Evolutionary conservation across 805 yeast species (phyloP).

Genomic region (Hanseniaspora hatyaiensis): DNA sequence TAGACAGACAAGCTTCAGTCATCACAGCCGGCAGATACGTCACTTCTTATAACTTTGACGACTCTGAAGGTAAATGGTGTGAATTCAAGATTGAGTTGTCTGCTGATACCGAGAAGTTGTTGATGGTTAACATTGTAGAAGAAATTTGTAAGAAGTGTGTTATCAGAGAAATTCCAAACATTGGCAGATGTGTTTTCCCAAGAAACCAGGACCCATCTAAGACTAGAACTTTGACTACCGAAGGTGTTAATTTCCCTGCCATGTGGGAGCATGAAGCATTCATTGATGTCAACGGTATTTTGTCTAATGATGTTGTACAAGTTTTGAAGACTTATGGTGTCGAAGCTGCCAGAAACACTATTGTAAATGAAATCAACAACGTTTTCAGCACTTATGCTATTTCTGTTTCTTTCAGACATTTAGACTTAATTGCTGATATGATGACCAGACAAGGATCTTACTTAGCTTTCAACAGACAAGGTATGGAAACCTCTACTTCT

Average conservation of each 20-base stretch:
- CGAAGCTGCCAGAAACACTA: constrained; percentile 96
- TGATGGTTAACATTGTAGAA: constrained; percentile 95
- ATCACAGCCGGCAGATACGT: constrained; percentile 61
- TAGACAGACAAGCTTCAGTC: constrained; percentile 76
- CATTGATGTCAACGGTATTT: constrained; percentile 76
- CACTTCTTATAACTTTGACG: constrained; percentile 80
- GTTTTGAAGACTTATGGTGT: constrained; percentile 90
- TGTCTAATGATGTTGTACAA: constrained; percentile 86
- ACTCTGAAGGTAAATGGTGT: constrained; percentile 81
- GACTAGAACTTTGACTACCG: constrained; percentile 74
- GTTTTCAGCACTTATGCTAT: constrained; percentile 96
- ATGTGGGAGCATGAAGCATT: constrained; percentile 98
- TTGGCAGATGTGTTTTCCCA: constrained; percentile 89
- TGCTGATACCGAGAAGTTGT: constrained; percentile 77
- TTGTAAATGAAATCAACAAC: constrained; percentile 87
- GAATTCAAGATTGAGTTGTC: constrained; percentile 73
- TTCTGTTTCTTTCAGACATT: constrained; percentile 81
- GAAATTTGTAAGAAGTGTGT: constrained; percentile 80
- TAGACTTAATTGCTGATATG: constrained; percentile 94
- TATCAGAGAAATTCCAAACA: constrained; percentile 80
- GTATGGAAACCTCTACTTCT: constrained; percentile 90
- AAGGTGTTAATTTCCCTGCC: constrained; percentile 94
- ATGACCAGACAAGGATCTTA: constrained; percentile 98
- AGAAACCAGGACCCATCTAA: constrained; percentile 44
- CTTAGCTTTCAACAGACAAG: constrained; percentile 94